Evolutionary conservation across 805 yeast genomes (phyloP).

Genomic region (Kodamaea fukazawae): DNA sequence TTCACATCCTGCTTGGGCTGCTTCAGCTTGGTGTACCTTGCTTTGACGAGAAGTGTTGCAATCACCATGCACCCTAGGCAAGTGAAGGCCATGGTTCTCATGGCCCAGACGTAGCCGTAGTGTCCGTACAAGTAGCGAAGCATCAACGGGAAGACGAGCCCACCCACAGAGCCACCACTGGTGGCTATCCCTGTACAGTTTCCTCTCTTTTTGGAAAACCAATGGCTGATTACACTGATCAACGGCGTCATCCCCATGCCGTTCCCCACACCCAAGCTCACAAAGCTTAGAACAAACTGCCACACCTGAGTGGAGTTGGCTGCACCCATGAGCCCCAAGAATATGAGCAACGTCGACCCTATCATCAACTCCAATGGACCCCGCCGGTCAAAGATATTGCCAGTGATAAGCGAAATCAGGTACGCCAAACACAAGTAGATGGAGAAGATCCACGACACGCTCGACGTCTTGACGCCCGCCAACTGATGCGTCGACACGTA

Average conservation of each 20-base stretch:
- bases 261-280: conserved; percentile 56
- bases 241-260: conserved; percentile 62
- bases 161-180: conserved; percentile 31
- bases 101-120: conserved; percentile 21
- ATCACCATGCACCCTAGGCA: conserved; percentile 24
- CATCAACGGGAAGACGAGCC: conserved; percentile 19
- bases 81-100: conserved; percentile 42
- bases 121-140: conserved; percentile 15
- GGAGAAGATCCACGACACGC: conserved; percentile 66
- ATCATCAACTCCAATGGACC: conserved; percentile 50
- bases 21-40: conserved; percentile 19
- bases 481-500: conserved; percentile 57
- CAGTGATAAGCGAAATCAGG: conserved; percentile 49
- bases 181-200: conserved; percentile 61
- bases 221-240: conserved; percentile 61
- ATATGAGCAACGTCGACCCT: conserved; percentile 41
- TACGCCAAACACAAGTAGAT: conserved; percentile 50
- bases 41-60: conserved; percentile 27
- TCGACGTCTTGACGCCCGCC: conserved; percentile 40
- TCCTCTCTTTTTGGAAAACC: conserved; percentile 62
- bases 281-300: conserved; percentile 60
- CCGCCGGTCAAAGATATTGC: conserved; percentile 60
- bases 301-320: conserved; percentile 53
- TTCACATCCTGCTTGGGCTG: background rate
- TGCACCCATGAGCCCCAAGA: conserved; percentile 52